Evolutionary conservation across 2,329 filamentous ascomycete genomes (phyloP).

Genomic region (Hypoxylon sp.): DNA sequence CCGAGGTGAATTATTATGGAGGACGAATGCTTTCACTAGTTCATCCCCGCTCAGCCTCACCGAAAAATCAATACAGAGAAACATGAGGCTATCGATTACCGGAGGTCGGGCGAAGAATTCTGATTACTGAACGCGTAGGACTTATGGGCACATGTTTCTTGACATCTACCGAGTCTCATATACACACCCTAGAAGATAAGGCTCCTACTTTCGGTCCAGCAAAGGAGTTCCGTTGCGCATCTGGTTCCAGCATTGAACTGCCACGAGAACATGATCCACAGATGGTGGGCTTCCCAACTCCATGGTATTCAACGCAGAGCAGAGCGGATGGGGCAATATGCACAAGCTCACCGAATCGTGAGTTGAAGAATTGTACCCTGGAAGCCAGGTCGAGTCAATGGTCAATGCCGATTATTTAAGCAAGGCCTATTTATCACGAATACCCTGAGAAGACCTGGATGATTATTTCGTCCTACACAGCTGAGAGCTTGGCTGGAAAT

Average conservation of each 20-base stretch:
- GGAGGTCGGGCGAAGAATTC: not conserved
- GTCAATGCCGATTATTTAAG: not conserved
- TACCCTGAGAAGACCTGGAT: not conserved
- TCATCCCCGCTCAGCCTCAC: not conserved
- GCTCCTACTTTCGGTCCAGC: not conserved
- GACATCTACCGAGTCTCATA: not conserved
- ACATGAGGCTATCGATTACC: not conserved
- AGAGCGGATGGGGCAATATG: not conserved
- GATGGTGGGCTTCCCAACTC: conserved; percentile 6
- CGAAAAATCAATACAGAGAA: not conserved
- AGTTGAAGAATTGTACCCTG: conserved; percentile 1
- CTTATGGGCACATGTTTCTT: conserved; percentile 2
- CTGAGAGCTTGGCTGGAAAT: not conserved
- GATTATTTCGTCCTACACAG: not conserved
- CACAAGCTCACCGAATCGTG: not conserved
- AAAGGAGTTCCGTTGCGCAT: not conserved
- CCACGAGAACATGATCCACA: conserved; percentile 11
- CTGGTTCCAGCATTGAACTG: conserved; percentile 3
- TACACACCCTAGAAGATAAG: not conserved
- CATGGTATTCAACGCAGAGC: conserved; percentile 12
- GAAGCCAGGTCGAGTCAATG: conserved; percentile 11
- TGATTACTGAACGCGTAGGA: not conserved
- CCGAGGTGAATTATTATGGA: not conserved
- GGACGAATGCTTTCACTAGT: not conserved
- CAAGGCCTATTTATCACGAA: not conserved